These are phyloP conservation scores for Pseudocercospora vitis DNA, from an alignment of 2,329 filamentous ascomycete species.

Conservation along the genomic window DNA sequence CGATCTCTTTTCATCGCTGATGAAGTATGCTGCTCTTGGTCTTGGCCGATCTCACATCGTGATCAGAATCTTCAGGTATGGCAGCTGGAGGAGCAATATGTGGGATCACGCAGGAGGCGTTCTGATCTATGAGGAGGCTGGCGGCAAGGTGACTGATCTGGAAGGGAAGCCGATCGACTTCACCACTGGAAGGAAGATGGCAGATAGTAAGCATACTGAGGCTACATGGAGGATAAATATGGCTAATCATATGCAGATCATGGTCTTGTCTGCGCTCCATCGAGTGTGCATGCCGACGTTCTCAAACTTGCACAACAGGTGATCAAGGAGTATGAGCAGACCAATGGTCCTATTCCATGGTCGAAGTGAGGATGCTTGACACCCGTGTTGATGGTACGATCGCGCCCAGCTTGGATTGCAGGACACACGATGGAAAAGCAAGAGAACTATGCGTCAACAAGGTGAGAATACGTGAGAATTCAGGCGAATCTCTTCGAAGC, in stretches of 20 bases:
- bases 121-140: conserved; percentile 34
- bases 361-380: conserved; percentile 10
- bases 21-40: conserved; percentile 40
- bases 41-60: conserved; percentile 25
- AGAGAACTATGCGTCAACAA: no score
- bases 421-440: no score
- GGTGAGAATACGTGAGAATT: no score
- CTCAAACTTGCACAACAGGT: conserved; percentile 22
- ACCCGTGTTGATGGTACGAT: not conserved
- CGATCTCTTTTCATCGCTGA: conserved; percentile 54
- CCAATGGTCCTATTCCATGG: conserved; percentile 24
- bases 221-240: not conserved
- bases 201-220: conserved; percentile 19
- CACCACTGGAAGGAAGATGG: conserved; percentile 30
- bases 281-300: conserved; percentile 24
- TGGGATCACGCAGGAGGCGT: conserved; percentile 57
- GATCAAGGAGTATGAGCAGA: conserved; percentile 17
- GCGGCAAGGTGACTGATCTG: conserved; percentile 53
- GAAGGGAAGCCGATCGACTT: conserved; percentile 53
- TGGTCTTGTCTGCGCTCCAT: conserved; percentile 29
- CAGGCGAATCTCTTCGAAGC: no score
- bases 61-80: conserved; percentile 29
- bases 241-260: conserved; percentile 24
- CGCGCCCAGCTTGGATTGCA: not conserved
- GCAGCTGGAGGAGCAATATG: conserved; percentile 37